Evolutionary conservation across 2,329 filamentous ascomycete species (phyloP).

Genomic region (Trichophaea hybrida): DNA sequence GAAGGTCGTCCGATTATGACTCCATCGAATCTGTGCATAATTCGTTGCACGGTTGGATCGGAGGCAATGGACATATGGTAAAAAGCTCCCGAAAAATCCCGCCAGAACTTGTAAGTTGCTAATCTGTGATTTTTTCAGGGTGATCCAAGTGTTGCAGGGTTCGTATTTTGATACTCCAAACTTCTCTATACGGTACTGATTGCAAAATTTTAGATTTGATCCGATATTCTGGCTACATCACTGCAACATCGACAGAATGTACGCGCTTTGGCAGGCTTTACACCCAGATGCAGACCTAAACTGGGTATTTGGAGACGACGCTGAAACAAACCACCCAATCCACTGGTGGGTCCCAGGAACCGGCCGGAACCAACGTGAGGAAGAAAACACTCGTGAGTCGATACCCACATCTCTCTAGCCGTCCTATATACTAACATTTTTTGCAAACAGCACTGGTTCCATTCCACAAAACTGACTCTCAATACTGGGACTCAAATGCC

Average conservation of each 20-base stretch:
- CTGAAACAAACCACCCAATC: neutral
- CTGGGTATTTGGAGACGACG: neutral
- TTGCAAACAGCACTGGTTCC: slow-evolving; percentile 22
- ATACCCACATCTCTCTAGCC: neutral
- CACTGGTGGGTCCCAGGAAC: neutral
- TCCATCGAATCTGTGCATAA: slow-evolving; percentile 53
- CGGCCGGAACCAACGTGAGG: neutral
- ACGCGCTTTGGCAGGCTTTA: slow-evolving; percentile 63
- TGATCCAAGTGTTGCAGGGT: slow-evolving; percentile 30
- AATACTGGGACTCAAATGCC: slow-evolving; percentile 53
- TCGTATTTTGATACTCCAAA: neutral
- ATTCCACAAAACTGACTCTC: slow-evolving; percentile 36
- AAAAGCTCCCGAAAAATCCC: too few species aligned
- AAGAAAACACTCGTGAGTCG: neutral
- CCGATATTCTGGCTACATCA: slow-evolving; percentile 70
- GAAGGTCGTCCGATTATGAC: slow-evolving; percentile 38
- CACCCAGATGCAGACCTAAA: slow-evolving; percentile 38
- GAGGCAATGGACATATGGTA: slow-evolving; percentile 37
- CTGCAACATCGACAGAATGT: slow-evolving; percentile 57
- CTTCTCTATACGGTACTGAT: neutral
- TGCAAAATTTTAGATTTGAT: slow-evolving; percentile 43
- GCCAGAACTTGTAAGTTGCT: slow-evolving; percentile 27
- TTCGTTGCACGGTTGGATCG: slow-evolving; percentile 37
- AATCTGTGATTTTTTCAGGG: slow-evolving; percentile 46
- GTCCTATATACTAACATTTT: neutral